Conservation (phyloP, 306 rosid species). For the Castanea crenata region DNA sequence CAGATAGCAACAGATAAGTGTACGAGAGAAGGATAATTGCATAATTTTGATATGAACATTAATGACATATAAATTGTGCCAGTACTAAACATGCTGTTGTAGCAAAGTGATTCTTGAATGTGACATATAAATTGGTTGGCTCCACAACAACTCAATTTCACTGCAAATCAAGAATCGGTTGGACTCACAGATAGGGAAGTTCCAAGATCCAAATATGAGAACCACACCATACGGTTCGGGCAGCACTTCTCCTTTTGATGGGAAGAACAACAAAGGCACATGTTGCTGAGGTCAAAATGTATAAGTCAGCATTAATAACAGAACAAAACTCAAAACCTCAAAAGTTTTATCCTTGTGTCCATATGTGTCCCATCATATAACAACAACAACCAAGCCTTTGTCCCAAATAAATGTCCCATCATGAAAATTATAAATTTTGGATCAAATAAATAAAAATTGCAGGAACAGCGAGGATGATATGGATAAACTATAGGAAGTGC, state of each 20-base stretch:
- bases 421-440: neutral
- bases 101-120: neutral
- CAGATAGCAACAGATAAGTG: neutral
- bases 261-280: conserved; percentile 64
- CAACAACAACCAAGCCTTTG: no score
- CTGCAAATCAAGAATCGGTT: neutral
- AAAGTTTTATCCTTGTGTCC: neutral
- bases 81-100: neutral
- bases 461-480: neutral
- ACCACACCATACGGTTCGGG: conserved; percentile 86
- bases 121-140: neutral
- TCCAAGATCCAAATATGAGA: conserved; percentile 84
- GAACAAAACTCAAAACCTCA: conserved; percentile 2
- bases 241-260: conserved; percentile 62
- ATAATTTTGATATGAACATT: neutral
- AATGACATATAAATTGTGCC: neutral
- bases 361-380: neutral
- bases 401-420: neutral
- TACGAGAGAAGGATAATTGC: neutral
- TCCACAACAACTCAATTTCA: neutral
- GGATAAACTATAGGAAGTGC: no score
- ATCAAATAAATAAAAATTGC: neutral
- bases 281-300: conserved; percentile 33
- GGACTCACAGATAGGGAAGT: conserved; percentile 85
- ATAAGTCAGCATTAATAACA: neutral